Percentiles rank a stretch among this genome's conserved stretches.
These are phyloP conservation scores for Thecaphora thlaspeos DNA, from an alignment of 1,284 basidiomycete species.

Conservation along the genomic window DNA sequence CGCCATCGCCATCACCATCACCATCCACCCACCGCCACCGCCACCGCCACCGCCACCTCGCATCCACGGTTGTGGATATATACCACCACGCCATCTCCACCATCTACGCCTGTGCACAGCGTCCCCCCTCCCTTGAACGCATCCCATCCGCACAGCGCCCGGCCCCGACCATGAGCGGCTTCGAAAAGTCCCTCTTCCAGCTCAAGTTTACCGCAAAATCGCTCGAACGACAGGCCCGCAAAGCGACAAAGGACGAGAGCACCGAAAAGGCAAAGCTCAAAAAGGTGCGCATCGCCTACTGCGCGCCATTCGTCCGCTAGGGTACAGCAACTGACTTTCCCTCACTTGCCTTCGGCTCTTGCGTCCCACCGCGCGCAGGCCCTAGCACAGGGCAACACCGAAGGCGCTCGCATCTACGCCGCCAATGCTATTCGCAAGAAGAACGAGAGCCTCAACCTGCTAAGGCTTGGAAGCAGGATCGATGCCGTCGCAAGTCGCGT, in stretches of 20 bases:
- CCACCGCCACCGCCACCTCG: too few species aligned
- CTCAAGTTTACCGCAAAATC: slow-evolving; percentile 58
- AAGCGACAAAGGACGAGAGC: slow-evolving; percentile 54
- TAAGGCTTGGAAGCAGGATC: slow-evolving; percentile 65
- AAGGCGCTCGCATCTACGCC: slow-evolving; percentile 98
- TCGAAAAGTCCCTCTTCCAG: slow-evolving; percentile 56
- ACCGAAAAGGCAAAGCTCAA: slow-evolving; percentile 56
- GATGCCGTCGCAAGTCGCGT: slow-evolving; percentile 95
- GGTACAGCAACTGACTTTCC: too few species aligned
- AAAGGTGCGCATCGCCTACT: slow-evolving; percentile 26
- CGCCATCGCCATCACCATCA: background rate
- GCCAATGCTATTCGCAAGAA: slow-evolving; percentile 99
- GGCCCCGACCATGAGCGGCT: slow-evolving; percentile 44
- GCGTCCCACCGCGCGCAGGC: slow-evolving; percentile 65
- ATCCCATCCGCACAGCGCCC: too few species aligned
- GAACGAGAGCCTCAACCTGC: slow-evolving; percentile 79
- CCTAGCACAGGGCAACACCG: slow-evolving; percentile 90
- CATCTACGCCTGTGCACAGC: too few species aligned
- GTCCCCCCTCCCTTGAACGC: too few species aligned
- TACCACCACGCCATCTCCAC: too few species aligned
- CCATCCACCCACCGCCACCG: background rate
- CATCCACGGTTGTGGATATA: too few species aligned
- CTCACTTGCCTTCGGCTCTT: background rate
- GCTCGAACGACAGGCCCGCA: slow-evolving; percentile 54
- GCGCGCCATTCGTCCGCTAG: too few species aligned